phyloP scores from a whole-genome alignment of 495 filamentous ascomycete species.

The Cercophora scortea region DNA sequence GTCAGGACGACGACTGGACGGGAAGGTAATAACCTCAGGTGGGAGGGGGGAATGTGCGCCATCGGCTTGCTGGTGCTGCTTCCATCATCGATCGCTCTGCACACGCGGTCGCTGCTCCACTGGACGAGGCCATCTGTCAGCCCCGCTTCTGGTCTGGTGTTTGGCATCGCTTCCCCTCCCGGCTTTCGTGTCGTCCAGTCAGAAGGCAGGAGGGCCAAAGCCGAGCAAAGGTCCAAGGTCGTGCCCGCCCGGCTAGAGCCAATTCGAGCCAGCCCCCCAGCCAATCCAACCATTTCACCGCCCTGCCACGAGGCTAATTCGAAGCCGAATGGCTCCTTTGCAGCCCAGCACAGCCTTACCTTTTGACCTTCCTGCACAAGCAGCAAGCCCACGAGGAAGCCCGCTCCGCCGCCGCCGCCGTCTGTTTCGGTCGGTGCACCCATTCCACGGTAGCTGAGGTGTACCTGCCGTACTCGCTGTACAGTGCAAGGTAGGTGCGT shows the following conservation, averaged over 20 bases:
- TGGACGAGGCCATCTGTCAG: neutral
- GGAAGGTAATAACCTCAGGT: no score
- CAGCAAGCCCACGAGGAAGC: no score
- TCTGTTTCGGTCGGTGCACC: no score
- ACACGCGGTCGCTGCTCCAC: neutral
- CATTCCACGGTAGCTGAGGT: no score
- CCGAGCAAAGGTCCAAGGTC: neutral
- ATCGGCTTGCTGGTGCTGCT: no score
- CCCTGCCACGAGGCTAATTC: slow-evolving; percentile 28
- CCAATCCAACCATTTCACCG: slow-evolving; percentile 13
- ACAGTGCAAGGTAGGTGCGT: no score
- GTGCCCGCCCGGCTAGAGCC: neutral
- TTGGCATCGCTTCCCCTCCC: neutral
- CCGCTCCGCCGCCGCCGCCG: no score
- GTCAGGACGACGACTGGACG: no score
- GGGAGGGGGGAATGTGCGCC: no score
- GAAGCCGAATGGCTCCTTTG: slow-evolving; percentile 20
- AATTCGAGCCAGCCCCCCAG: neutral
- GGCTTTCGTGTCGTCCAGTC: neutral
- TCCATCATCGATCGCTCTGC: no score
- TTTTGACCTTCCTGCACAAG: slow-evolving; percentile 1
- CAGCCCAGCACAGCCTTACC: slow-evolving; percentile 27
- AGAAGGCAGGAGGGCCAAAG: slow-evolving; percentile 1
- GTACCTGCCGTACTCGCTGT: no score
- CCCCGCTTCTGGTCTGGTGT: neutral